phyloP scores from a whole-genome alignment of 2,329 filamentous ascomycete species.

The Fusarium chlamydosporum region DNA sequence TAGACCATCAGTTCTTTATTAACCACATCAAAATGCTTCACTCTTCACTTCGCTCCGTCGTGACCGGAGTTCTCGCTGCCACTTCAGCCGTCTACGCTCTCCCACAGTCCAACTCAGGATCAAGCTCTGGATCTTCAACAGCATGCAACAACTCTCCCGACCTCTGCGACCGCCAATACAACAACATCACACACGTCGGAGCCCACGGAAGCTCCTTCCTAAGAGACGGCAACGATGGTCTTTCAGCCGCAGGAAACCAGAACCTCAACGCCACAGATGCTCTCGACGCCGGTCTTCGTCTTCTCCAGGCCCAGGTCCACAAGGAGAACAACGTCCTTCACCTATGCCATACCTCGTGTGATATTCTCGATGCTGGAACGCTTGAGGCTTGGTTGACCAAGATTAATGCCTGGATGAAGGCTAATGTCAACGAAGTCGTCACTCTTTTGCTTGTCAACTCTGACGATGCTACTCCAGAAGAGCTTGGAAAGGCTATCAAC shows the following conservation, averaged over 20 bases:
- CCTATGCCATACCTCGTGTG: constrained; percentile 79
- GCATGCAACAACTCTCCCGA: constrained; percentile 86
- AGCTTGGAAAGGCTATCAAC: constrained; percentile 69
- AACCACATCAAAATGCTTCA: constrained; percentile 40
- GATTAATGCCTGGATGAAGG: constrained; percentile 78
- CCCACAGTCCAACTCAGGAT: constrained; percentile 44
- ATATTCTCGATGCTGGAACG: constrained; percentile 76
- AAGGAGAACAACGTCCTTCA: constrained; percentile 69
- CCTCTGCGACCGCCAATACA: constrained; percentile 79
- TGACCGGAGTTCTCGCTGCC: constrained; percentile 43
- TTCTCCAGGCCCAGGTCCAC: constrained; percentile 81
- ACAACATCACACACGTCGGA: constrained; percentile 82
- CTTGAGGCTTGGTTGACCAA: constrained; percentile 73
- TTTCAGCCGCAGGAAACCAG: constrained; percentile 78
- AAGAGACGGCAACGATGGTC: constrained; percentile 70
- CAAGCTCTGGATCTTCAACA: constrained; percentile 43
- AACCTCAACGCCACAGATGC: constrained; percentile 80
- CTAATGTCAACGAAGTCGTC: constrained; percentile 80
- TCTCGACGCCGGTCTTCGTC: constrained; percentile 77
- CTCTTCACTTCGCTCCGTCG: constrained; percentile 43
- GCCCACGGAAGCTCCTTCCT: constrained; percentile 82
- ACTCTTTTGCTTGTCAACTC: constrained; percentile 81
- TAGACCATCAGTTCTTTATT: background rate
- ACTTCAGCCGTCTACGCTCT: constrained; percentile 46
- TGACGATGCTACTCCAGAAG: constrained; percentile 68